Evolutionary conservation across 805 yeast genomes (phyloP), one percentile per base, ranked within the genome.

Genomic region (Yamadazyma scolyti): DNA sequence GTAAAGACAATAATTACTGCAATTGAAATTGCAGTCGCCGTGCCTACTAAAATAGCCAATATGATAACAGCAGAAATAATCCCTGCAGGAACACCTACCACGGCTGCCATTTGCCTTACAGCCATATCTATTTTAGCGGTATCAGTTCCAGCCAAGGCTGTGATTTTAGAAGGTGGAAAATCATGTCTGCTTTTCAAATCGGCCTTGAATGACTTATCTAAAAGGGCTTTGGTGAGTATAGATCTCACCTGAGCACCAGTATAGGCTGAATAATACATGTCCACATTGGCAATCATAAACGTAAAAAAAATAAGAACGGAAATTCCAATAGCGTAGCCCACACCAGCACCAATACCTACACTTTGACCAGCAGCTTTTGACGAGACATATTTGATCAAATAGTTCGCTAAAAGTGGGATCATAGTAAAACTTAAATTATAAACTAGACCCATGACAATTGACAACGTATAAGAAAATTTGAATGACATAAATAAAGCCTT

Each of bases 131-230:
- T 68, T 47, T 95, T 75, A 10, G 89, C 73, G 20, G 86, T 62
- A 51, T 88, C 96, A 3, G 94, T 77, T 39, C 93, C 83, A 47
- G 85, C 71, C 48, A 85, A 55, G 6, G 88, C 76, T 16, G 94
- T 84, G 34, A 87, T 69, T 39, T 72, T 75, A 27, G 90, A 80
- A 13, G 76, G 68, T 1, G 95, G 78, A 46, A 60, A 84, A 38
- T 68, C 61, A 39, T 71, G 69, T 31, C 71, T 71, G 4, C 88
- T 73, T 28, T 63, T 65, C 8, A 77, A 68, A 37, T 78, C 72
- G 8, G 86, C 61, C 28, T 51, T 62, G 42, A 84, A 73, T 10
- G 89, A 69, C 53, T 87, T 88, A 31, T 71, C 72, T 38, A 83
- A 65, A 11, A 85, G 64, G 5, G 81, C 78, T 39, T 82, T 80